Conservation (phyloP, 2,329 filamentous ascomycete genomes). For the Cercospora citrullina region DNA sequence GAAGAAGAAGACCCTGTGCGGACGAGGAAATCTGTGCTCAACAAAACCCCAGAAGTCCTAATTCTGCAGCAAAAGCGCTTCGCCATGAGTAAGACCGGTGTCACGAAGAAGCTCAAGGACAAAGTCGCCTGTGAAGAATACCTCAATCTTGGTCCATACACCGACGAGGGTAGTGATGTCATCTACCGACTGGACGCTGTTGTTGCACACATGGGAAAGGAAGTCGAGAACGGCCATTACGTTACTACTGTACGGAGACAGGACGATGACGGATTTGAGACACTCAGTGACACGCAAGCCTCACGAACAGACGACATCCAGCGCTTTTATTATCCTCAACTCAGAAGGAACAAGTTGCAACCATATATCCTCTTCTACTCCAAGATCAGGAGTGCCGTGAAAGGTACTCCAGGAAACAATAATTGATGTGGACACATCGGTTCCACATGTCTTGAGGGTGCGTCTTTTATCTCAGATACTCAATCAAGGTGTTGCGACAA, state of each 20-base stretch:
- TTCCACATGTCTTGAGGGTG: too few species aligned
- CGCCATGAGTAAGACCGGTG: too few species aligned
- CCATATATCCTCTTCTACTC: not conserved
- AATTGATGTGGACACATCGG: too few species aligned
- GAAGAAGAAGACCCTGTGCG: not conserved
- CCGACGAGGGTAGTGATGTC: not conserved
- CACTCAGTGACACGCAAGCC: conserved; percentile 7
- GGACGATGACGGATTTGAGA: not conserved
- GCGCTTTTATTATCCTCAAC: not conserved
- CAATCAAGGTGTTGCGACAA: too few species aligned
- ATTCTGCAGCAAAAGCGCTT: conserved; percentile 12
- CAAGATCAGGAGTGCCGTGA: not conserved
- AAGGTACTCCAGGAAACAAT: not conserved
- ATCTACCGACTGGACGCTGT: conserved; percentile 23
- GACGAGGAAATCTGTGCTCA: too few species aligned
- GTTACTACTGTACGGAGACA: conserved; percentile 9
- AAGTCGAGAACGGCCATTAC: conserved; percentile 6
- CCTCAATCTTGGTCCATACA: not conserved
- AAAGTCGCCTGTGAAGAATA: not conserved
- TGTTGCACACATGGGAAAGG: not conserved
- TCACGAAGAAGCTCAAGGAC: too few species aligned
- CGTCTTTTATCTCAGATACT: too few species aligned
- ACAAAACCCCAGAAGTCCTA: conserved; percentile 5
- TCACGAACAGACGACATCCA: not conserved
- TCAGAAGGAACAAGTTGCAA: not conserved